Percentiles rank a stretch among this genome's conserved stretches.
Conservation (phyloP, 441 rosid genomes). For the Manihot esculenta region DNA sequence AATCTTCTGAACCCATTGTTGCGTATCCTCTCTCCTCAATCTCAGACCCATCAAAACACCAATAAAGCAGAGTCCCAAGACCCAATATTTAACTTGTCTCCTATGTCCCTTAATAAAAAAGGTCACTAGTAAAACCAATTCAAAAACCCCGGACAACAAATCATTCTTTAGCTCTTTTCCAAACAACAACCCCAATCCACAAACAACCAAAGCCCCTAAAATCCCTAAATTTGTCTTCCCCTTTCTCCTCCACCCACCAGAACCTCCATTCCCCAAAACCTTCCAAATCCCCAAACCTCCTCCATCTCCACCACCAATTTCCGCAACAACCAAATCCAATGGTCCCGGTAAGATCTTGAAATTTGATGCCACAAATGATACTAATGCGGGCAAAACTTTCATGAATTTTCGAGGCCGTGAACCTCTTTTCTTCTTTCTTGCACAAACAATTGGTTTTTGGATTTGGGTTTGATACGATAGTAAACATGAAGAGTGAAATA, state of each 20-base stretch:
- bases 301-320: constrained; percentile 28
- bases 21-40: constrained; percentile 26
- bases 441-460: constrained; percentile 31
- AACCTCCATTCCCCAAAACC: constrained; percentile 38
- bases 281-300: constrained; percentile 27
- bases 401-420: constrained; percentile 28
- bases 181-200: constrained; percentile 23
- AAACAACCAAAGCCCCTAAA: constrained; percentile 21
- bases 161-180: constrained; percentile 35
- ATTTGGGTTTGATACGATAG: constrained; percentile 21
- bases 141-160: constrained; percentile 26
- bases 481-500: constrained; percentile 5
- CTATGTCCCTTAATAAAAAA: constrained; percentile 19
- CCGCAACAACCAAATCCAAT: constrained; percentile 30
- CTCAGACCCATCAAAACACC: constrained; percentile 36
- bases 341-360: constrained; percentile 47
- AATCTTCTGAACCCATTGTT: constrained; percentile 28
- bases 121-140: constrained; percentile 28
- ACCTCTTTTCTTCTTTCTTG: constrained; percentile 36
- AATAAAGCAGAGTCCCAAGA: constrained; percentile 34
- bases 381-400: constrained; percentile 30
- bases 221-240: constrained; percentile 25
- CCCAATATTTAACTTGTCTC: constrained; percentile 31
- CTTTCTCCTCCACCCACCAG: constrained; percentile 40
- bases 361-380: constrained; percentile 35